Conservation (phyloP, 768 basidiomycete species). For the Agrocybe praecox region DNA sequence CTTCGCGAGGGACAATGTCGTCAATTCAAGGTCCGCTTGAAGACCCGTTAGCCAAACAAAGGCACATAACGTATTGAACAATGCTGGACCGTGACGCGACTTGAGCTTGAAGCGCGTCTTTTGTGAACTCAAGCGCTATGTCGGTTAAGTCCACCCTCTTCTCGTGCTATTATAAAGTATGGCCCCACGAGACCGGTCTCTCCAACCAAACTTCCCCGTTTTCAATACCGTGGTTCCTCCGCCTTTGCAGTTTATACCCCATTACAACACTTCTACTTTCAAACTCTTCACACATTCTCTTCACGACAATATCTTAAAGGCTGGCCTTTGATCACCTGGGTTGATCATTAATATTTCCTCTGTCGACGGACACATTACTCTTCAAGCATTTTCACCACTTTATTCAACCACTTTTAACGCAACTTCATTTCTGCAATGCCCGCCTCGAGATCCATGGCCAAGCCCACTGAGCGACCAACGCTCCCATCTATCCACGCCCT, state of each 20-base stretch:
- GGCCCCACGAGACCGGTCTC: constrained; percentile 3
- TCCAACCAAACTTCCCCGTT: constrained; percentile 14
- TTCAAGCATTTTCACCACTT: constrained; percentile 7
- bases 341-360: constrained; percentile 29
- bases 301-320: constrained; percentile 29
- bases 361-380: constrained; percentile 10
- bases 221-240: constrained; percentile 7
- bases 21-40: not conserved
- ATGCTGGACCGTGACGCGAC: no score
- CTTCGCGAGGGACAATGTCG: no score
- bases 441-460: constrained; percentile 12
- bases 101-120: no score
- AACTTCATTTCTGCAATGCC: constrained; percentile 4
- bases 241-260: constrained; percentile 23
- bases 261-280: constrained; percentile 13
- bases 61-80: not conserved
- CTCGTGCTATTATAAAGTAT: constrained; percentile 32
- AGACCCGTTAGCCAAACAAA: not conserved
- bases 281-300: constrained; percentile 20
- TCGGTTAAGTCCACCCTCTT: constrained; percentile 10
- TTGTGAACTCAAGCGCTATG: not conserved
- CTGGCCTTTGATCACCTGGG: constrained; percentile 40
- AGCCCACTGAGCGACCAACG: constrained; percentile 39
- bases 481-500: constrained; percentile 57
- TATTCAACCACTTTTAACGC: constrained; percentile 2